Evolutionary conservation across 2,329 filamentous ascomycete genomes (phyloP).

Genomic region (Dichotomopilus funicola): DNA sequence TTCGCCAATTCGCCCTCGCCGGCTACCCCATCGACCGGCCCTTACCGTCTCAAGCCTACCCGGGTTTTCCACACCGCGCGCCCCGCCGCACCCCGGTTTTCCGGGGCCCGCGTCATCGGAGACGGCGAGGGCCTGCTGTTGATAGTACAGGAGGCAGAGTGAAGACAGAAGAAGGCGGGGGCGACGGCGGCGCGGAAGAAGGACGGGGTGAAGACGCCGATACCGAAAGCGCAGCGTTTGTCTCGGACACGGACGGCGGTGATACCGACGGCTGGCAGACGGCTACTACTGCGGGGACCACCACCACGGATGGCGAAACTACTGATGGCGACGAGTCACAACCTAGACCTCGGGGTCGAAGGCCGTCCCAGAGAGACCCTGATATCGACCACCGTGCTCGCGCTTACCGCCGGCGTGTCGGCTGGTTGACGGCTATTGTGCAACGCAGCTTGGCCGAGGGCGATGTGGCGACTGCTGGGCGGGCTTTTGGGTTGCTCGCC

Average conservation of each 20-base stretch:
- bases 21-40: slow-evolving; percentile 44
- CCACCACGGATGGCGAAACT: slow-evolving; percentile 9
- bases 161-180: not conserved
- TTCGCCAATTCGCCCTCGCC: slow-evolving; percentile 48
- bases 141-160: not conserved
- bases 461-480: slow-evolving; percentile 64
- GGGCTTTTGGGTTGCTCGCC: slow-evolving; percentile 69
- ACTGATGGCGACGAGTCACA: slow-evolving; percentile 18
- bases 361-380: too few species aligned
- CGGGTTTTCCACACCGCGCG: slow-evolving; percentile 46
- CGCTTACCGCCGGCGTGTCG: slow-evolving; percentile 46
- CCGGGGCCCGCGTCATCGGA: too few species aligned
- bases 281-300: not conserved
- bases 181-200: not conserved
- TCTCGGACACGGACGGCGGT: not conserved
- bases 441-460: slow-evolving; percentile 65
- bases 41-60: slow-evolving; percentile 32
- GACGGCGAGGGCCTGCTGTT: too few species aligned
- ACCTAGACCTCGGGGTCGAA: not conserved
- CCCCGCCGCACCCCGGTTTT: not conserved
- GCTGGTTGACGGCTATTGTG: slow-evolving; percentile 61
- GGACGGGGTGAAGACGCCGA: not conserved
- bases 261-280: slow-evolving; percentile 7
- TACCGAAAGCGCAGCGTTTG: not conserved
- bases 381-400: slow-evolving; percentile 12